phyloP scores from a whole-genome alignment of 73 alveolate species.

The Paramecium biaurelia region DNA sequence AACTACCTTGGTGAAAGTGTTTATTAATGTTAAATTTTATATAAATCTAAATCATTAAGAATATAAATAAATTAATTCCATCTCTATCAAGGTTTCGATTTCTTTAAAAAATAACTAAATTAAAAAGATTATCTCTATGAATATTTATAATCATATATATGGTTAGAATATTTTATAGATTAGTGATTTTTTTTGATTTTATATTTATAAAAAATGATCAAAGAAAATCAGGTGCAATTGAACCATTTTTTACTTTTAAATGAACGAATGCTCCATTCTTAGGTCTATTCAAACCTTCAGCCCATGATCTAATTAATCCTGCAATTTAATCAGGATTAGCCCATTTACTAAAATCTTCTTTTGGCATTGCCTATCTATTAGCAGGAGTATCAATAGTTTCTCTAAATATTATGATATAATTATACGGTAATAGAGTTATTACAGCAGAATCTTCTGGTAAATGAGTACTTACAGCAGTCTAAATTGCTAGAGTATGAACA shows the following conservation, averaged over 20 bases:
- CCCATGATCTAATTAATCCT: constrained; percentile 82
- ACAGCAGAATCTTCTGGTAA: constrained; percentile 79
- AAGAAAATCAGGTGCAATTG: constrained; percentile 78
- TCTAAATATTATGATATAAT: neutral
- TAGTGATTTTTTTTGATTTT: neutral
- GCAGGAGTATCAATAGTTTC: constrained; percentile 80
- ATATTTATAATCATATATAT: too few species aligned
- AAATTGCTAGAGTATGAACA: constrained; percentile 76
- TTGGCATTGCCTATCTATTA: constrained; percentile 88
- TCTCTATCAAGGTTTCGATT: too few species aligned
- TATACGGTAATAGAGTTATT: constrained; percentile 73
- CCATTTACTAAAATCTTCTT: constrained; percentile 79
- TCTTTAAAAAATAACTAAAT: too few species aligned
- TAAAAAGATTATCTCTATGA: too few species aligned
- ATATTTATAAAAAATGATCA: constrained; percentile 53
- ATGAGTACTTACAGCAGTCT: constrained; percentile 74
- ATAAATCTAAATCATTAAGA: neutral
- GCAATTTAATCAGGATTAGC: constrained; percentile 78
- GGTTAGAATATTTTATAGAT: too few species aligned
- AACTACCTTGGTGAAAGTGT: neutral
- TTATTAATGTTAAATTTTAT: neutral
- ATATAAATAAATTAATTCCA: too few species aligned
- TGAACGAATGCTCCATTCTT: constrained; percentile 79
- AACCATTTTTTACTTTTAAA: constrained; percentile 65
- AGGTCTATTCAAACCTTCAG: constrained; percentile 82